Evolutionary conservation across 176 grass and related monocot genomes (phyloP).

Genomic region (Oryza coarctata): DNA sequence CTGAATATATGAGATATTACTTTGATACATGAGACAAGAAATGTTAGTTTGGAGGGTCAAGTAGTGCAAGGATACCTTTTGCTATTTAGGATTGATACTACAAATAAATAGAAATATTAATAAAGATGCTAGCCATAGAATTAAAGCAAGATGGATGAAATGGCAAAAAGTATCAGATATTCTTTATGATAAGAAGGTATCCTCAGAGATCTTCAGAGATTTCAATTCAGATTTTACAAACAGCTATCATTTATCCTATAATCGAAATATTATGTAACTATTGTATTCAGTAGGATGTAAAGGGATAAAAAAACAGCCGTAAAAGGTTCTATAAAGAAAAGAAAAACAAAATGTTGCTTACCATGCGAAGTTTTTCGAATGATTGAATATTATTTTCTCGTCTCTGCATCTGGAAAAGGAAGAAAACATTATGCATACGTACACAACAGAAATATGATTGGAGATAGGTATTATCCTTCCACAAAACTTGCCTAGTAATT

Average conservation of each 20-base stretch:
- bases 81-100: too few species aligned
- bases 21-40: too few species aligned
- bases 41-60: too few species aligned
- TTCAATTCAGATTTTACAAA: neutral
- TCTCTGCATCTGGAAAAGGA: constrained; percentile 90
- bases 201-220: neutral
- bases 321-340: neutral
- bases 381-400: constrained; percentile 97
- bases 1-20: too few species aligned
- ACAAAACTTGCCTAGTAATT: constrained; percentile 9
- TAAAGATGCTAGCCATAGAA: too few species aligned
- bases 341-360: constrained; percentile 38
- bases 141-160: too few species aligned
- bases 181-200: too few species aligned
- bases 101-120: too few species aligned
- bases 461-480: neutral
- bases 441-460: neutral
- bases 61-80: too few species aligned
- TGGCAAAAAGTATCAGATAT: too few species aligned
- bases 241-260: neutral
- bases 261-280: neutral
- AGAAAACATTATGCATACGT: constrained; percentile 26
- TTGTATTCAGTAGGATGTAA: neutral
- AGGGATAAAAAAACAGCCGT: neutral
- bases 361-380: constrained; percentile 88